A percentile compares a stretch with the other conserved stretches of the same genome.
These are phyloP conservation scores for Urochloa ruziziensis DNA, from an alignment of 176 grass and related monocot genomes.

Conservation along the genomic window DNA sequence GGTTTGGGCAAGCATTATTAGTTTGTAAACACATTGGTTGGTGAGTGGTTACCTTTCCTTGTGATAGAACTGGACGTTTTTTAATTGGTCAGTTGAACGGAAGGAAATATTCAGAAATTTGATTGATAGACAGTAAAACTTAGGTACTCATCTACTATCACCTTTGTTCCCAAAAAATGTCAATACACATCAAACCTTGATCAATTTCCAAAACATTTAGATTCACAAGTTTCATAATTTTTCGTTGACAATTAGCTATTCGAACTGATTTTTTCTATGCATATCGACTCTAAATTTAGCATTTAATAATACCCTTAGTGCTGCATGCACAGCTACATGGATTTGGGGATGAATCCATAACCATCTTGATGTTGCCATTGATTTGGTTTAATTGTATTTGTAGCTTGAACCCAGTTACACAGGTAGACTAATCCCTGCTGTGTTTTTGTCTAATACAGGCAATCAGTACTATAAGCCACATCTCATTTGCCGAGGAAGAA, in stretches of 20 bases:
- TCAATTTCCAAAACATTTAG: background rate
- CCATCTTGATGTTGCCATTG: background rate
- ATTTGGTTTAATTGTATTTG: background rate
- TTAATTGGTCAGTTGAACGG: conserved; percentile 21
- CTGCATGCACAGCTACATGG: background rate
- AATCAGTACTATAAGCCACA: conserved; percentile 85
- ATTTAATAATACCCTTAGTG: background rate
- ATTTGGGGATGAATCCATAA: background rate
- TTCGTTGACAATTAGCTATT: background rate
- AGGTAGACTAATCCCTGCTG: background rate
- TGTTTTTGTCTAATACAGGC: conserved; percentile 49
- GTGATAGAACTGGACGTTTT: conserved; percentile 2
- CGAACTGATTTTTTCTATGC: background rate
- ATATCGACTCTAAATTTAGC: background rate
- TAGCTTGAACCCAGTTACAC: background rate
- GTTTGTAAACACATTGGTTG: conserved; percentile 31
- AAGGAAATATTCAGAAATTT: conserved; percentile 9
- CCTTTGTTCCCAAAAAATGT: background rate
- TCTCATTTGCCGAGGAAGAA: conserved; percentile 82
- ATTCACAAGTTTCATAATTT: background rate
- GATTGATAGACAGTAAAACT: conserved; percentile 13
- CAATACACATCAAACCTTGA: background rate
- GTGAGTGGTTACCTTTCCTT: conserved; percentile 47
- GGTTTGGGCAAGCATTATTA: conserved; percentile 10
- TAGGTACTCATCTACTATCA: background rate